Percentiles rank a stretch among this genome's conserved stretches.
These are phyloP conservation scores for Sisymbrium irio DNA, from an alignment of 345 rosid species.

Conservation along the genomic window DNA sequence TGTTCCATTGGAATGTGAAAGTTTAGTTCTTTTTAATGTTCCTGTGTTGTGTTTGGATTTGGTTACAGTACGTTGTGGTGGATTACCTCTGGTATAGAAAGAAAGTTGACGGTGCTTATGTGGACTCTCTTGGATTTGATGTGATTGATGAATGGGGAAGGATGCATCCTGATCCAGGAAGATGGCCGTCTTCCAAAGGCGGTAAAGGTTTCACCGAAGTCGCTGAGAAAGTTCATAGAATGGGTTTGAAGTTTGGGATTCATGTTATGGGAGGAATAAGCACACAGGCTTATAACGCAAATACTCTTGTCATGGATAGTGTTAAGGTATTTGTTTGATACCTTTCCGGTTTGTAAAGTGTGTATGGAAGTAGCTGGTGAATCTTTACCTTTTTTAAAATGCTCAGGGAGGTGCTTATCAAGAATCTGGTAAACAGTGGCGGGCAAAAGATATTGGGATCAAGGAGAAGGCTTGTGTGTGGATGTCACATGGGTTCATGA, in stretches of 20 bases:
- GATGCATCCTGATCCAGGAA: slow-evolving; percentile 64
- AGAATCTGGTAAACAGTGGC: slow-evolving; percentile 63
- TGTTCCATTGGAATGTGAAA: neutral
- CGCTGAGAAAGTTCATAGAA: slow-evolving; percentile 65
- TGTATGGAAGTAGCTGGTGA: neutral
- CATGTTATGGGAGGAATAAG: slow-evolving; percentile 96
- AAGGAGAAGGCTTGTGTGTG: slow-evolving; percentile 85
- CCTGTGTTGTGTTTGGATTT: neutral
- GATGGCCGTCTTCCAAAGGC: slow-evolving; percentile 92
- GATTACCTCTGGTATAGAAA: slow-evolving; percentile 95
- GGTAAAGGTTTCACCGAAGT: slow-evolving; percentile 83
- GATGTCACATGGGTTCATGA: slow-evolving; percentile 93
- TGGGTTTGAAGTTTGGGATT: slow-evolving; percentile 95
- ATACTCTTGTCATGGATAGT: slow-evolving; percentile 66
- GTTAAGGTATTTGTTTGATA: slow-evolving; percentile 41
- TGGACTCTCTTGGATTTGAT: slow-evolving; percentile 76
- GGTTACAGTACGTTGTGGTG: slow-evolving; percentile 79
- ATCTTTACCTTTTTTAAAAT: slow-evolving; percentile 7
- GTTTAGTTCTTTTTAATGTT: neutral
- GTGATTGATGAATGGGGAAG: slow-evolving; percentile 98
- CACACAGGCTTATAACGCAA: slow-evolving; percentile 78
- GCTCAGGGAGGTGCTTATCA: slow-evolving; percentile 58
- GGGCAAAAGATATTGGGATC: slow-evolving; percentile 74
- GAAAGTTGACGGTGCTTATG: slow-evolving; percentile 69
- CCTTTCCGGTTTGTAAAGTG: neutral